phyloP scores from a whole-genome alignment of 176 grass and related monocot genomes.

The Eragrostis nindensis region DNA sequence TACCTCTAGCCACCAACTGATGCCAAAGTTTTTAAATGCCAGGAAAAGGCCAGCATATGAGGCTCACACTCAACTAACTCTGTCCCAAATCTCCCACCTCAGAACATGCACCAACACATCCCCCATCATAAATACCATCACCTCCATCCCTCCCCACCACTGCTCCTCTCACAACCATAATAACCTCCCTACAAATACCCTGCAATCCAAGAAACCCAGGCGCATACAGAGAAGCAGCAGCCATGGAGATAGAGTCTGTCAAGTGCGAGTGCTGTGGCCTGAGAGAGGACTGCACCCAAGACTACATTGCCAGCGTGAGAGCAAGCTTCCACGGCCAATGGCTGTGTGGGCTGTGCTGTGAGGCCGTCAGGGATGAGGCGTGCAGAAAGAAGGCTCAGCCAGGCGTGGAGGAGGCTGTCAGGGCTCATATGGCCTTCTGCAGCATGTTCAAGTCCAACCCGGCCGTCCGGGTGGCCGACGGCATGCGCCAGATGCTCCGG shows the following conservation, averaged over 20 bases:
- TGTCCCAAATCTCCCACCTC: slow-evolving; percentile 64
- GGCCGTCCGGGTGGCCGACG: slow-evolving; percentile 68
- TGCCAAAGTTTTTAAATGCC: slow-evolving; percentile 59
- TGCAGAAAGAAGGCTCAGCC: slow-evolving; percentile 58
- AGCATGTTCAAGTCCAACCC: slow-evolving; percentile 73
- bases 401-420: slow-evolving; percentile 77
- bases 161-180: slow-evolving; percentile 57
- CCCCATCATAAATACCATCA: slow-evolving; percentile 56
- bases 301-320: slow-evolving; percentile 84
- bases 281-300: slow-evolving; percentile 87
- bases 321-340: slow-evolving; percentile 80
- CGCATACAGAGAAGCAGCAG: slow-evolving; percentile 12
- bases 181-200: slow-evolving; percentile 64
- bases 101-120: slow-evolving; percentile 59
- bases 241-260: slow-evolving; percentile 88
- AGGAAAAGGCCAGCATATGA: slow-evolving; percentile 69
- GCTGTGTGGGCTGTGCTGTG: slow-evolving; percentile 92
- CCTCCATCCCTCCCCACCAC: slow-evolving; percentile 28
- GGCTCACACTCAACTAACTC: slow-evolving; percentile 69
- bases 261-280: slow-evolving; percentile 91
- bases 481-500: slow-evolving; percentile 84
- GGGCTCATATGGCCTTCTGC: slow-evolving; percentile 91
- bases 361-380: slow-evolving; percentile 82
- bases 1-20: slow-evolving; percentile 51
- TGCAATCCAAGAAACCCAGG: slow-evolving; percentile 41